phyloP scores from a whole-genome alignment of 2,329 filamentous ascomycete species.

The Talaromyces sp. region DNA sequence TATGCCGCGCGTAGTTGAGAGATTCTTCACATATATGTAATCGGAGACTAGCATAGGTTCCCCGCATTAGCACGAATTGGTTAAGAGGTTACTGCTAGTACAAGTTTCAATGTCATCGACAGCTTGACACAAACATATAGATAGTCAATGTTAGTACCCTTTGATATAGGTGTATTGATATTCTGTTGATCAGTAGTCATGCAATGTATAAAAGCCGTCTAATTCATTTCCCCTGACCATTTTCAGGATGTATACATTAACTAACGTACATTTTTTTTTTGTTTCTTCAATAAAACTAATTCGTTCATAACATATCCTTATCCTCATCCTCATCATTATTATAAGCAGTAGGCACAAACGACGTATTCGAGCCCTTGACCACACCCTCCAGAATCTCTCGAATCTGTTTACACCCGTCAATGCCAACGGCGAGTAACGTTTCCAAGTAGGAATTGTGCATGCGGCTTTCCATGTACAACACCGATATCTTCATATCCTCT shows the following conservation, averaged over 20 bases:
- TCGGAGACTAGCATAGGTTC: not conserved
- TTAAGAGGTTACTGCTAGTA: too few relatives aligned
- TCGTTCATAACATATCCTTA: not conserved
- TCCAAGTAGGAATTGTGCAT: slow-evolving; percentile 77
- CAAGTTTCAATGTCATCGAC: not conserved
- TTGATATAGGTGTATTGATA: not conserved
- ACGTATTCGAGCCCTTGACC: slow-evolving; percentile 45
- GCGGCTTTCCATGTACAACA: slow-evolving; percentile 79
- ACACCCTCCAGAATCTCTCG: slow-evolving; percentile 74
- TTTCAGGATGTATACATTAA: not conserved
- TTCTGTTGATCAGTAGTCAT: not conserved
- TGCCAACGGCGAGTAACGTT: slow-evolving; percentile 85
- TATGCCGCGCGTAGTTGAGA: not conserved
- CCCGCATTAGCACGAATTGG: not conserved
- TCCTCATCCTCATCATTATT: not conserved
- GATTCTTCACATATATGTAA: not conserved
- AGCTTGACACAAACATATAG: too few relatives aligned
- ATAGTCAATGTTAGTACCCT: not conserved
- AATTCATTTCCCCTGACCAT: not conserved
- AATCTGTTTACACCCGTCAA: slow-evolving; percentile 87
- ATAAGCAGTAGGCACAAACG: not conserved
- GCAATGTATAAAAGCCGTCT: not conserved
- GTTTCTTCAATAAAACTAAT: not conserved
- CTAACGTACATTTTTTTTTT: not conserved
- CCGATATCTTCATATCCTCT: slow-evolving; percentile 57